Base-by-base conservation (phyloP, 192 early-diverging fungal genomes). In the Coemansia asiatica region DNA sequence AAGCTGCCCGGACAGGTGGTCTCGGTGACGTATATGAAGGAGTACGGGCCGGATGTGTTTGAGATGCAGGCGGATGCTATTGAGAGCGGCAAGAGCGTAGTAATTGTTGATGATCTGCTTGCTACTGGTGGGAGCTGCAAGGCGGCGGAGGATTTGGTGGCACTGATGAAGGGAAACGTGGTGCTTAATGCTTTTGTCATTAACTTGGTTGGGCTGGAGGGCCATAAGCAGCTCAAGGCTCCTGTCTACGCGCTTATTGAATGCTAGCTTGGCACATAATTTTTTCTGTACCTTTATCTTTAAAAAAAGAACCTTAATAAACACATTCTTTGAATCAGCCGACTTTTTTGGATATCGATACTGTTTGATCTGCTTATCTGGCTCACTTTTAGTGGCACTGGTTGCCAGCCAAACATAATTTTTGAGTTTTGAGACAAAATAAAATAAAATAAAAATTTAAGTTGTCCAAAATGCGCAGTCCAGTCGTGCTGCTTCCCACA, bases 101-200 rank as follows among this genome's bases (percentile, higher is more conserved):
- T 99, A 60, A 85, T 98, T 33, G 76, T 99, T 67, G 97, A 99
- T 66, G 97, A 99, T 72, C 77, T 99, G 75, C 94, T 99, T 81
- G 97, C 94, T 33, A 95, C 92, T 13, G 94, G 94, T 19, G 94
- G 94, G 1, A 89, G 85, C 65, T 94, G 94, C 38, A 82, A 80
- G 61, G 95, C 89, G 1, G 94, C 93, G 3, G 92, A 90, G 69
- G 86, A 94, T 54, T 84, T 99, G 38, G 90, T 98, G 49, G 63
- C 72, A 19, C 77, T 89, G 82, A 71, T 84, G 64, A 85, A 89
- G 12, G 97, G 89, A 51, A 88, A 71, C 23, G 85, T 92, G 25
- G 75, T 93, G 6, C 86, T 93, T 68, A 93, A 94, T 71, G 81
- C 97, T 58, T 99, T 99, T 81, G 83, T 99, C 27, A 89, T 99